A percentile compares a stretch with the other conserved stretches of the same genome.
Evolutionary conservation across 106 monocot species (phyloP).

Genomic region (Dactylorhiza incarnata): DNA sequence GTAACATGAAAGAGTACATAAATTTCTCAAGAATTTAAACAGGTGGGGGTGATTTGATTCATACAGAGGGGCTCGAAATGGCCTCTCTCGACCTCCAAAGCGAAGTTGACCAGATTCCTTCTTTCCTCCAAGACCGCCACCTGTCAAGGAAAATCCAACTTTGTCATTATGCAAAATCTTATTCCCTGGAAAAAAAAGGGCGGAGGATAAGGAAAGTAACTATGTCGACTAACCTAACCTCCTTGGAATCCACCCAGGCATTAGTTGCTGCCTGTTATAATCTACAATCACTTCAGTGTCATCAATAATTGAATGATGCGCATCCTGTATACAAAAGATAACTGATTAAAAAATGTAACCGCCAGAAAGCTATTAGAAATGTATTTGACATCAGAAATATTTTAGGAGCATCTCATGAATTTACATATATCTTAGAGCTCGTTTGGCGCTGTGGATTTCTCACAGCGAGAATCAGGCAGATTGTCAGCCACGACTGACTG

Average conservation of each 20-base stretch:
- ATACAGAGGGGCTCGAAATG: constrained; percentile 96
- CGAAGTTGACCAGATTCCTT: constrained; percentile 99
- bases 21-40: background rate
- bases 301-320: constrained; percentile 81
- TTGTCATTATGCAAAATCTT: background rate
- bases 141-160: constrained; percentile 20
- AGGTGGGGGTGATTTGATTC: background rate
- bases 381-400: background rate
- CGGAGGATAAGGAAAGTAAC: background rate
- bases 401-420: background rate
- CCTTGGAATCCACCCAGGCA: constrained; percentile 97
- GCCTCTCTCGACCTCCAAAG: constrained; percentile 95
- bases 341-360: background rate
- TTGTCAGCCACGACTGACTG: too few species aligned
- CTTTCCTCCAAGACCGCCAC: constrained; percentile 88
- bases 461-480: too few species aligned
- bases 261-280: constrained; percentile 81
- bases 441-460: too few species aligned
- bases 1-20: too few species aligned
- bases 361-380: background rate
- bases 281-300: constrained; percentile 86
- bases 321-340: constrained; percentile 47
- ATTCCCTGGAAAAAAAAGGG: background rate
- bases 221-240: constrained; percentile 59
- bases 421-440: background rate